Percentiles rank a stretch among this genome's conserved stretches.
phyloP scores from a whole-genome alignment of 116 monocot genomes.

The Papilionanthe hybrid region DNA sequence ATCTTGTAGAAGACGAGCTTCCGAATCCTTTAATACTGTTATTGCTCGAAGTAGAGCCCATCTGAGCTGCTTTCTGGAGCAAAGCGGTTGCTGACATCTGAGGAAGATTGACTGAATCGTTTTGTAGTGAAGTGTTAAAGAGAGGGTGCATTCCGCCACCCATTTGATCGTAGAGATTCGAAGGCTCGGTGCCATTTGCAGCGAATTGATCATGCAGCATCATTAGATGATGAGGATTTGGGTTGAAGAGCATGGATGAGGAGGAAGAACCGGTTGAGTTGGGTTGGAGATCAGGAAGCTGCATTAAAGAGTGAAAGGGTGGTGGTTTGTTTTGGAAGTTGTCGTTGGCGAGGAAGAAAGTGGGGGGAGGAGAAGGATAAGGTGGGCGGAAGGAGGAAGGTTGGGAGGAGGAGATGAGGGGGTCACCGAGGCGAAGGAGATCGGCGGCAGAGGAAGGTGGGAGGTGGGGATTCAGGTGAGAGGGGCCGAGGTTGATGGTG shows the following conservation, averaged over 20 bases:
- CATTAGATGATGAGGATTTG: constrained; percentile 5
- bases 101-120: constrained; percentile 21
- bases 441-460: constrained; percentile 12
- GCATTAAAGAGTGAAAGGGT: constrained; percentile 48
- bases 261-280: constrained; percentile 17
- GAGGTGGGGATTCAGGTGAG: constrained; percentile 37
- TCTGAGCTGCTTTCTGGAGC: constrained; percentile 68
- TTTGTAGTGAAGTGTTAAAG: constrained; percentile 21
- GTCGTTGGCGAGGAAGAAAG: constrained; percentile 19
- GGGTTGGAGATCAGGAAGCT: constrained; percentile 34
- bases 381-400: constrained; percentile 14
- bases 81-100: constrained; percentile 82
- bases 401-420: constrained; percentile 23
- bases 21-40: constrained; percentile 24
- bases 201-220: constrained; percentile 37
- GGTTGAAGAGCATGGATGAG: neutral
- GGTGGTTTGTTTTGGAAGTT: constrained; percentile 24
- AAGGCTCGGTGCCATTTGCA: constrained; percentile 1
- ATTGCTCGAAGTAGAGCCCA: constrained; percentile 54
- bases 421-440: constrained; percentile 40
- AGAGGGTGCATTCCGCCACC: constrained; percentile 15
- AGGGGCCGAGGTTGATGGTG: constrained; percentile 19
- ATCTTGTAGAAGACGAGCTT: constrained; percentile 15
- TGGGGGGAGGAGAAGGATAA: constrained; percentile 19
- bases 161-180: neutral